These are phyloP conservation scores for Fusarium hainanense DNA, from an alignment of 2,329 filamentous ascomycete genomes.

Conservation along the genomic window DNA sequence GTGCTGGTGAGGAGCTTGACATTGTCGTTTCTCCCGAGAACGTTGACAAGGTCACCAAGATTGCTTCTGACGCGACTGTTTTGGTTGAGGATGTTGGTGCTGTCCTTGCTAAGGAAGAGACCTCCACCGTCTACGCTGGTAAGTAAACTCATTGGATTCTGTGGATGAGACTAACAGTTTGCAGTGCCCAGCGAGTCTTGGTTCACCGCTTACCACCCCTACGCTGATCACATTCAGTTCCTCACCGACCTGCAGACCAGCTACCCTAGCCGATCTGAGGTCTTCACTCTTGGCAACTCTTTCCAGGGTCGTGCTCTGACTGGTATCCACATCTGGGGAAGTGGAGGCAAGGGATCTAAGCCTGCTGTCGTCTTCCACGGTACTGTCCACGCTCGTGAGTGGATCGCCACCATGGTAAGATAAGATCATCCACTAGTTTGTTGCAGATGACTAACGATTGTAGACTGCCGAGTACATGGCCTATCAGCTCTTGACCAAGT, in stretches of 20 bases:
- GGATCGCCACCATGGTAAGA: slow-evolving; percentile 31
- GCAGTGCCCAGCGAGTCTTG: slow-evolving; percentile 27
- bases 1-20: slow-evolving; percentile 25
- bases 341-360: slow-evolving; percentile 36
- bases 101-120: slow-evolving; percentile 24
- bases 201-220: slow-evolving; percentile 36
- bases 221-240: slow-evolving; percentile 28
- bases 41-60: slow-evolving; percentile 23
- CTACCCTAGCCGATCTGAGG: slow-evolving; percentile 27
- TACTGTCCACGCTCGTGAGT: slow-evolving; percentile 34
- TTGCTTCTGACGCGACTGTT: slow-evolving; percentile 23
- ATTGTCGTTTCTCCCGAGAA: slow-evolving; percentile 33
- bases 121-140: slow-evolving; percentile 24
- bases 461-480: slow-evolving; percentile 32
- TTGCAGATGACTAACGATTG: accelerated
- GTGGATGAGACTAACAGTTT: neutral
- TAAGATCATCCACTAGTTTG: accelerated
- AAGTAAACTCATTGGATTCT: neutral
- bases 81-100: slow-evolving; percentile 36
- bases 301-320: slow-evolving; percentile 28
- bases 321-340: slow-evolving; percentile 36
- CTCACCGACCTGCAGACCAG: slow-evolving; percentile 28
- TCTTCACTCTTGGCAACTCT: slow-evolving; percentile 24
- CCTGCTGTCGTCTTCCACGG: slow-evolving; percentile 32
- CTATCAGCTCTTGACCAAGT: slow-evolving; percentile 36